These are phyloP conservation scores for Quercus agrifolia DNA, from an alignment of 306 rosid species.

Conservation along the genomic window DNA sequence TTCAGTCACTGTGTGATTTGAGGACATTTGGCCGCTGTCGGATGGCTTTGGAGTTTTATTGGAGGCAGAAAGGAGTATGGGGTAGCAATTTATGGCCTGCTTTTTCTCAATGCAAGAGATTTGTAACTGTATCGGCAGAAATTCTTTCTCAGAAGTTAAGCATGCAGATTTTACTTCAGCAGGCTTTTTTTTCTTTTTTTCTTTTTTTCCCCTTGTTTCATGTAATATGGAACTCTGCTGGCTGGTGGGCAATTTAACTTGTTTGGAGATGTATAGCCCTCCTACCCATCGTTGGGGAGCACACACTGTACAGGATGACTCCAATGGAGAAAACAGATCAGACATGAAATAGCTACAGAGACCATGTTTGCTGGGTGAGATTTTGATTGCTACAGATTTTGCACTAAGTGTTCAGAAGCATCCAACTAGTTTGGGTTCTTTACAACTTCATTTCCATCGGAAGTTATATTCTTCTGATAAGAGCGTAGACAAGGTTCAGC, in stretches of 20 bases:
- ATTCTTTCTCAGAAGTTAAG: conserved; percentile 15
- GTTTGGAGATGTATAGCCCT: conserved; percentile 32
- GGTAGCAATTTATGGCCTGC: conserved; percentile 26
- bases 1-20: conserved; percentile 10
- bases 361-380: conserved; percentile 19
- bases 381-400: conserved; percentile 11
- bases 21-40: conserved; percentile 32
- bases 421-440: neutral
- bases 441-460: conserved; percentile 6
- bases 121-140: conserved; percentile 29
- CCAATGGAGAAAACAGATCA: conserved; percentile 20
- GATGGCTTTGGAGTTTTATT: conserved; percentile 31
- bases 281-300: conserved; percentile 24
- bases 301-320: conserved; percentile 48
- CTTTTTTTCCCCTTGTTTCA: conserved; percentile 16
- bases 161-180: conserved; percentile 29
- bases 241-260: conserved; percentile 12
- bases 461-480: neutral
- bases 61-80: conserved; percentile 27
- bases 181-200: conserved; percentile 1
- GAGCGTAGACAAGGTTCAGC: conserved; percentile 9
- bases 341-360: conserved; percentile 24
- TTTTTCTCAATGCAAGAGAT: conserved; percentile 39
- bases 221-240: conserved; percentile 34
- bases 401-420: conserved; percentile 11